Base-by-base conservation (phyloP, 2,329 filamentous ascomycete species). In the Lachnellula willkommii region DNA sequence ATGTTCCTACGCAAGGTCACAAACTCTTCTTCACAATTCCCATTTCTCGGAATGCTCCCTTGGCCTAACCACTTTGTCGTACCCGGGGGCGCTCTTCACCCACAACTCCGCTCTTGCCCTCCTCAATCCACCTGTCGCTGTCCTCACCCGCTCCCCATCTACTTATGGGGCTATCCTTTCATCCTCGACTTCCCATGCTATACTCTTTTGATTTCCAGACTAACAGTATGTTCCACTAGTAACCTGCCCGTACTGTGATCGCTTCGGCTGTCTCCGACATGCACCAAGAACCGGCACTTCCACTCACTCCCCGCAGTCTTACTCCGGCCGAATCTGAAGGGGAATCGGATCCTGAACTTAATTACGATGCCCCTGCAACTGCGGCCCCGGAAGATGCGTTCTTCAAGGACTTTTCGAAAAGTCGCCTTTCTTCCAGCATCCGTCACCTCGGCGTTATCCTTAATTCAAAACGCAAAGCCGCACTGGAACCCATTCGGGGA, bases 391-490 rank as follows among this genome's bases (percentile, higher is more conserved):
- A 52, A 47, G 42, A 52, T 22, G 50, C 39, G 2, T 52, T 46
- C 32, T 52, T 52, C 28, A 35, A 47, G 17, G 24, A 28, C 28
- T 35, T 52, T 12, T 7, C 14, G 14, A 22, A 24, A 24, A 37
- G 9, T 28, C 46, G 28, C 32, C 42, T 53, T 14, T 9, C 52
- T n/a, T 9, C 17, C 1, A 46, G 15, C 35, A 48, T 59, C 4
- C 53, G 50, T 5, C 45, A 57, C 5, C 47, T 65, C 9, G 56
- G 49, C 14, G 55, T 59, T 9, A n/a, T 56, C 8, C 42, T 59
- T 32, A 63, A 62, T n/a, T 58, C 52, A 1, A 54, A 52, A 45
- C 47, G 56, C 2, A 56, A 55, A 20, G 59, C 59, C 20, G 51
- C 57, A 1, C 59, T 53, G 15, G 52, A 47, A 1, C 43, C 46